Evolutionary conservation across 2,329 filamentous ascomycete species (phyloP), one percentile per base, ranked within the genome.

Genomic region (Xylariaceae sp.): DNA sequence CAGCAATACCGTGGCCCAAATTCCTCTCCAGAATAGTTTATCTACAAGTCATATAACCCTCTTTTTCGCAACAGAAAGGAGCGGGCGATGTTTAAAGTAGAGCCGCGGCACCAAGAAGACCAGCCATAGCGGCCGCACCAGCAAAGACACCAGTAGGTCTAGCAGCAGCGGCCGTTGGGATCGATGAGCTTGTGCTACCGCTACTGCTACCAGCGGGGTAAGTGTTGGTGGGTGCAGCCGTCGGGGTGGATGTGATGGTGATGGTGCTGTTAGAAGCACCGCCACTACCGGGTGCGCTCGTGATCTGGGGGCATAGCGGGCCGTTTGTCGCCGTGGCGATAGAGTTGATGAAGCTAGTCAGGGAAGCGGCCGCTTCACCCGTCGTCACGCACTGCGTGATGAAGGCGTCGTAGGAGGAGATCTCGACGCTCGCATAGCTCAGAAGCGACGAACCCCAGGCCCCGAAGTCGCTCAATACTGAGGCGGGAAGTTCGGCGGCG

Each of bases 71-170:
- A n/a, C n/a, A n/a, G n/a, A n/a, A n/a, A n/a, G n/a, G n/a, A n/a
- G n/a, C n/a, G n/a, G n/a, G n/a, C n/a, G n/a, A n/a, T n/a, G 19
- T 5, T 46, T 39, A 53, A 7, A 58, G 55, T 23, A 58, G 26
- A 3, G 34, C 29, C 6, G 34, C 50, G 14, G 40, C 55, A 12
- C 50, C 55, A 26, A 58, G 9, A 19, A 54, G 17, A 12, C 49
- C 55, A 6, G 49, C 55, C 3, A 53, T n/a, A 9, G 26, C 50
- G 1, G 45, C 50, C 7, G 55, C 55, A 3, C 55, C 50, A 16
- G 23, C 26, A 6, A 54, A 28, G n/a, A 54, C 33, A 12, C 31
- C 39, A 3, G 37, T 28, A 29, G 44, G 36, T 7, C 37, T 48
- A n/a, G 48, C 21, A 4, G 49, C 55, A 17, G 43, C 55, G 6